These are phyloP conservation scores for Lentinula aciculospora DNA, from an alignment of 768 basidiomycete species.

Conservation along the genomic window DNA sequence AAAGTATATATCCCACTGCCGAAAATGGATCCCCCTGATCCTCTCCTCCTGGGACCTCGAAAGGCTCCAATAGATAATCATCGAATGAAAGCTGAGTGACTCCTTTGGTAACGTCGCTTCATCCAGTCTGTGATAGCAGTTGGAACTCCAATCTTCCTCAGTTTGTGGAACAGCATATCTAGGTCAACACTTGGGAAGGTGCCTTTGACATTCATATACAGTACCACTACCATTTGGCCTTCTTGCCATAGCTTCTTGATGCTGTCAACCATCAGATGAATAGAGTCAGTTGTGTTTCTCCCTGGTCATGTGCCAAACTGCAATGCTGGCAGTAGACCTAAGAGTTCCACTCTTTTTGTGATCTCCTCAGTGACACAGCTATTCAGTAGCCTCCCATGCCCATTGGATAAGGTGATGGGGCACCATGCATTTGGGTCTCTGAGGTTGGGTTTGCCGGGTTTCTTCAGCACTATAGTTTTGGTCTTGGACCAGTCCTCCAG, in stretches of 20 bases:
- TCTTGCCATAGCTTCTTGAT: conserved; percentile 18
- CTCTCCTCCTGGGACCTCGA: too few relatives aligned
- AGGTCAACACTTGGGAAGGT: conserved; percentile 20
- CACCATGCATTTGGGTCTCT: conserved; percentile 1
- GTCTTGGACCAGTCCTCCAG: conserved; percentile 1
- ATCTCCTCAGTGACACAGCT: background rate
- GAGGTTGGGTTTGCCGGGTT: conserved; percentile 20
- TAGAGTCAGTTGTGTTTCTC: conserved; percentile 17
- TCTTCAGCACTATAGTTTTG: conserved; percentile 23
- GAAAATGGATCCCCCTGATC: too few relatives aligned
- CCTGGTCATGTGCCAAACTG: conserved; percentile 28
- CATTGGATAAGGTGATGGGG: too few relatives aligned
- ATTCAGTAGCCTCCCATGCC: background rate
- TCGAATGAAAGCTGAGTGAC: too few relatives aligned
- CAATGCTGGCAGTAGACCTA: conserved; percentile 15
- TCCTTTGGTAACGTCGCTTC: too few relatives aligned
- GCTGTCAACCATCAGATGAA: conserved; percentile 10
- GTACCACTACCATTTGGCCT: conserved; percentile 15
- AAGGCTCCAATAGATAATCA: too few relatives aligned
- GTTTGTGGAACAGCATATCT: conserved; percentile 15
- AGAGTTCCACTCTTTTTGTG: conserved; percentile 11
- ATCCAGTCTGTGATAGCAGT: conserved; percentile 12
- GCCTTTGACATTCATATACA: conserved; percentile 25
- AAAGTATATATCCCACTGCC: too few relatives aligned
- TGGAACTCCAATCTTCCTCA: conserved; percentile 17